Base-by-base conservation (phyloP, 257 asterid species). In the Coffea eugenioides region DNA sequence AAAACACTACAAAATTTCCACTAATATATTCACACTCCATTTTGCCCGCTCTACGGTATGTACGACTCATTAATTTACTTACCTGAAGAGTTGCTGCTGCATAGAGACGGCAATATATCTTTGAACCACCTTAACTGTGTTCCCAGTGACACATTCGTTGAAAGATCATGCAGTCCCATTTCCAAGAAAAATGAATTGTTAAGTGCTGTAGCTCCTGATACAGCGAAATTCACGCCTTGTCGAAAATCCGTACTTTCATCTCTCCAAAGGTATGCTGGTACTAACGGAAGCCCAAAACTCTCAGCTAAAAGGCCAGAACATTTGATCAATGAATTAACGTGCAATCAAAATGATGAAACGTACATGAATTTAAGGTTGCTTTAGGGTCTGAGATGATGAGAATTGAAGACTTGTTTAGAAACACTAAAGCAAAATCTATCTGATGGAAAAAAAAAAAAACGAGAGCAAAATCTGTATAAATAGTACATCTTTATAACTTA, bases 51-150 rank as follows among this genome's bases (percentile, higher is more conserved):
- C 1, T 39, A 39, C 5, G 5, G 43, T 39, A 39, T 39, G 43
- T 39, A 39, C 43, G 5, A 39, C 43, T 39, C 43, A 39, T 39
- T 39, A 39, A 39, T 39, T 31, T 27, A 34, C 45, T 66, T 66
- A 68, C 72, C 84, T 6, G 72, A 68, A 68, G 48, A 36, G 2
- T 4, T 36, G 81, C 39, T 3, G 43, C 43, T 89, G 72, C 46
- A 88, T n/a, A 73, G 3, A 45, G 71, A 13, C 41, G 84, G 49
- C 56, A 88, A 77, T 46, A 74, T 62, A 25, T 81, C 70, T 69
- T 81, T 84, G 87, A 89, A 89, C 92, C 90, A 89, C 41, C 18
- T 41, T 39, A 91, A 66, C 71, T 91, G 92, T 71, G 74, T 70
- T 0, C 13, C 80, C 39, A 88, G 82, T 9, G 92, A 85, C 39